Conservation (phyloP, 2,329 filamentous ascomycete genomes). For the Xylariomycetidae sp. region DNA sequence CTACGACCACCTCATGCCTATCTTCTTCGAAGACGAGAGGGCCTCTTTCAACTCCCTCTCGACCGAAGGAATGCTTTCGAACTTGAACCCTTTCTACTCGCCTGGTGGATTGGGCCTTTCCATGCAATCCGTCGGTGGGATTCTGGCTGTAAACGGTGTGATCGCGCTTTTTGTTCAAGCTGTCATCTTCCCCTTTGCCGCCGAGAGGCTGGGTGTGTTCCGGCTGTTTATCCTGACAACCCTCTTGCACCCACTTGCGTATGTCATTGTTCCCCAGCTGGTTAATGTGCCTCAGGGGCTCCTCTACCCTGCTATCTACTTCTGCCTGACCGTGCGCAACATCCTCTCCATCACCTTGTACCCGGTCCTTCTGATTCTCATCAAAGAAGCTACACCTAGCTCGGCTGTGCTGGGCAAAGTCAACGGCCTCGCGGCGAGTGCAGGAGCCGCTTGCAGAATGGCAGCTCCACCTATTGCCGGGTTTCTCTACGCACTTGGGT, state of each 20-base stretch:
- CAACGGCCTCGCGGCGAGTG: conserved; percentile 61
- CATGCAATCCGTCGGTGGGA: conserved; percentile 55
- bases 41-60: conserved; percentile 33
- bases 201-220: conserved; percentile 52
- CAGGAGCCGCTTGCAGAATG: conserved; percentile 61
- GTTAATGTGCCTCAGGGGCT: conserved; percentile 46
- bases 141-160: conserved; percentile 52
- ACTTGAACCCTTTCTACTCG: conserved; percentile 45
- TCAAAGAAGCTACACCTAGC: conserved; percentile 60
- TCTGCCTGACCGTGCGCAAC: conserved; percentile 51
- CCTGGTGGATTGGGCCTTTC: conserved; percentile 59
- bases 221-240: conserved; percentile 53
- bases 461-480: conserved; percentile 60
- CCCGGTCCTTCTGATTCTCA: conserved; percentile 58
- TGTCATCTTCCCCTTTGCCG: conserved; percentile 55
- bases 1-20: conserved; percentile 85
- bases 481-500: conserved; percentile 56
- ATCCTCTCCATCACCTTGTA: conserved; percentile 59
- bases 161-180: conserved; percentile 56
- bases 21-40: conserved; percentile 80
- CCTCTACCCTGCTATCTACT: conserved; percentile 53
- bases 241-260: conserved; percentile 55
- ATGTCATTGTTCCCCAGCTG: conserved; percentile 53
- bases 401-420: conserved; percentile 54
- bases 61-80: conserved; percentile 17